phyloP scores from a whole-genome alignment of 495 filamentous ascomycete species.

The Aspergillus affinis region DNA sequence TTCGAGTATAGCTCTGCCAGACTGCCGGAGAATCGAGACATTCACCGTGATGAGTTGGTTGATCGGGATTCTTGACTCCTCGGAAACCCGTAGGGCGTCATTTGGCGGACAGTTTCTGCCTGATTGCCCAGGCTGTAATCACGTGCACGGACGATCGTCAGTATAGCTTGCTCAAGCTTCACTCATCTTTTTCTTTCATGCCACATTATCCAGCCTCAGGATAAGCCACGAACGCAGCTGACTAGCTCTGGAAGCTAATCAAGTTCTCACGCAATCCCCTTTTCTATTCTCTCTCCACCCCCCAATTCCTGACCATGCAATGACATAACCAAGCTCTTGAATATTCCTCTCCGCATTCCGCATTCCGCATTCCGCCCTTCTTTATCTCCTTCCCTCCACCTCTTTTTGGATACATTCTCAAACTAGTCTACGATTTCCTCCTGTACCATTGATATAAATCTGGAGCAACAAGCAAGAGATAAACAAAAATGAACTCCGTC shows the following conservation, averaged over 20 bases:
- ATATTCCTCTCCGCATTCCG: background rate
- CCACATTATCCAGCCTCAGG: background rate
- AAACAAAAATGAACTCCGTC: constrained; percentile 72
- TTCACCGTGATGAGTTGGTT: too few relatives aligned
- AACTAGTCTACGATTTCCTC: too few relatives aligned
- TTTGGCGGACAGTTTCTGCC: background rate
- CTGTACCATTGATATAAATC: background rate
- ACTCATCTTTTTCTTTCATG: background rate
- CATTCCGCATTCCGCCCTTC: background rate
- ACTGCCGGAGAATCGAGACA: too few relatives aligned
- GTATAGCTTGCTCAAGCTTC: background rate
- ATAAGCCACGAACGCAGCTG: background rate
- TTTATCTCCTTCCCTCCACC: background rate
- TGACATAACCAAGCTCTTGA: background rate
- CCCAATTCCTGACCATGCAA: background rate
- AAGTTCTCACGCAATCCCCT: background rate
- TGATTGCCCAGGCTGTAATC: background rate
- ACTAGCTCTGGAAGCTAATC: background rate
- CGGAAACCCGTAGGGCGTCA: too few relatives aligned
- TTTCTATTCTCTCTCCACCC: background rate
- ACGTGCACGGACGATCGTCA: background rate
- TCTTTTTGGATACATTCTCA: background rate
- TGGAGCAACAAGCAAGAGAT: background rate
- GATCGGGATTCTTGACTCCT: too few relatives aligned
- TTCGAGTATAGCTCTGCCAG: too few relatives aligned